Percentiles rank a stretch among this genome's conserved stretches.
These are phyloP conservation scores for Keqinozyma sinolaborantium DNA, from an alignment of 1,139 yeast genomes.

Conservation along the genomic window DNA sequence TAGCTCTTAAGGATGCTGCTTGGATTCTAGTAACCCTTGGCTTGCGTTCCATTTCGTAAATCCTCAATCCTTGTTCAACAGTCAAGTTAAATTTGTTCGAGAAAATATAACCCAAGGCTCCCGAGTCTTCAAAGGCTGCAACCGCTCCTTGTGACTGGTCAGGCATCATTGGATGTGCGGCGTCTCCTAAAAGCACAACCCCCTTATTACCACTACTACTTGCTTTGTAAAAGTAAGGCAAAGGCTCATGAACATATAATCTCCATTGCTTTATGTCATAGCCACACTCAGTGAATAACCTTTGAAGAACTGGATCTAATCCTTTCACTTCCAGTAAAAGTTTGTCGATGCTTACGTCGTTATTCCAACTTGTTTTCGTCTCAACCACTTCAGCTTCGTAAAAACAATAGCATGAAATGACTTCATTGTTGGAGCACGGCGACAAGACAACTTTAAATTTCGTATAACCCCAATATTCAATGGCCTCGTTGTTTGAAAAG, in stretches of 20 bases:
- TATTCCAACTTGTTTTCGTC: conserved; percentile 18
- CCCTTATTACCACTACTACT: conserved; percentile 14
- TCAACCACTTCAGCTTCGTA: conserved; percentile 10
- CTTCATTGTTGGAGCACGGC: conserved; percentile 21
- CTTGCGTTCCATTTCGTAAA: conserved; percentile 20
- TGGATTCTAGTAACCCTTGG: conserved; percentile 24
- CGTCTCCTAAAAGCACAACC: conserved; percentile 32
- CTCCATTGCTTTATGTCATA: conserved; percentile 29
- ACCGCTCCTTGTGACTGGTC: conserved; percentile 41
- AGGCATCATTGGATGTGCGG: conserved; percentile 39
- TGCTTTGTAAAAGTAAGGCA: conserved; percentile 18
- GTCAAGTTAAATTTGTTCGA: conserved; percentile 14
- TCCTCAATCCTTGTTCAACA: conserved; percentile 15
- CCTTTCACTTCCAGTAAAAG: conserved; percentile 14
- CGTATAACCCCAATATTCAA: conserved; percentile 25
- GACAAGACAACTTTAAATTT: conserved; percentile 23
- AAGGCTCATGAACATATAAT: conserved; percentile 23
- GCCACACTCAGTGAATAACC: conserved; percentile 20
- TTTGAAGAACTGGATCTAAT: conserved; percentile 17
- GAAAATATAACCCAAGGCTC: conserved; percentile 15
- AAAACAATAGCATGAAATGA: conserved; percentile 25
- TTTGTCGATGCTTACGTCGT: conserved; percentile 18
- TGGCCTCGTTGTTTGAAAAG: conserved; percentile 18
- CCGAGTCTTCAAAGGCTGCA: conserved; percentile 33
- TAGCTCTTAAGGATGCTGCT: conserved; percentile 23